Evolutionary conservation across 768 basidiomycete species (phyloP).

Genomic region (Daedalea quercina): DNA sequence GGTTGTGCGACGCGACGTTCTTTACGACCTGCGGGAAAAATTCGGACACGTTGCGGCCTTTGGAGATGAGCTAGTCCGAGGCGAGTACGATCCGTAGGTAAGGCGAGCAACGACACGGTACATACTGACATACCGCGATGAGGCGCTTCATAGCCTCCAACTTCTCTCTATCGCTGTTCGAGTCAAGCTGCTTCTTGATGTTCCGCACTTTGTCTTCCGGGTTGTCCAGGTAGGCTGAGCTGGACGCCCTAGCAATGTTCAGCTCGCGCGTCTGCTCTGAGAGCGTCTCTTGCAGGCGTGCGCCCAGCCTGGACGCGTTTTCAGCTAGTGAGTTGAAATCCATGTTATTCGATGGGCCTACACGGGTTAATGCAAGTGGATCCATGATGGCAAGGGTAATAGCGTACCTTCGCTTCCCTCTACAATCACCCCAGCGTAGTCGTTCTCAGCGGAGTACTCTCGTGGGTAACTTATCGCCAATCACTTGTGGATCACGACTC

Average conservation of each 20-base stretch:
- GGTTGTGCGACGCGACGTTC: constrained; percentile 87
- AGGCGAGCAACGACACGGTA: not conserved
- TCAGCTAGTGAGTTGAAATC: constrained; percentile 49
- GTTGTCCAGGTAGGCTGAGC: constrained; percentile 56
- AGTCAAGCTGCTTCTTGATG: constrained; percentile 83
- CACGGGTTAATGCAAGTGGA: not conserved
- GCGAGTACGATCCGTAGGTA: not conserved
- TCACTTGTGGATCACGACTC: too few species aligned
- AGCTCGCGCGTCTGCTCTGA: constrained; percentile 78
- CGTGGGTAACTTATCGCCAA: too few species aligned
- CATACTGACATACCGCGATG: constrained; percentile 66
- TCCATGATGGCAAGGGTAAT: not conserved
- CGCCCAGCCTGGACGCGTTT: constrained; percentile 78
- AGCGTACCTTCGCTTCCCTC: not conserved
- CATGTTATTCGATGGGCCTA: constrained; percentile 2
- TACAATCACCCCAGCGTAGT: too few species aligned
- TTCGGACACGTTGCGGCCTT: constrained; percentile 83
- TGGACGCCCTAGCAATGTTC: constrained; percentile 45
- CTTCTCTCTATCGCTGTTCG: constrained; percentile 83
- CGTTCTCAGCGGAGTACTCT: too few species aligned
- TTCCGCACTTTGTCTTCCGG: constrained; percentile 79
- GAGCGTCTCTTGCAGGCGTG: constrained; percentile 78
- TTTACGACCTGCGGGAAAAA: constrained; percentile 98
- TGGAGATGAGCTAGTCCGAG: constrained; percentile 74
- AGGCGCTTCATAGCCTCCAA: constrained; percentile 93